Evolutionary conservation across 495 filamentous ascomycete genomes (phyloP), one percentile per base, ranked within the genome.

Genomic region (Penicillium cinerascens): DNA sequence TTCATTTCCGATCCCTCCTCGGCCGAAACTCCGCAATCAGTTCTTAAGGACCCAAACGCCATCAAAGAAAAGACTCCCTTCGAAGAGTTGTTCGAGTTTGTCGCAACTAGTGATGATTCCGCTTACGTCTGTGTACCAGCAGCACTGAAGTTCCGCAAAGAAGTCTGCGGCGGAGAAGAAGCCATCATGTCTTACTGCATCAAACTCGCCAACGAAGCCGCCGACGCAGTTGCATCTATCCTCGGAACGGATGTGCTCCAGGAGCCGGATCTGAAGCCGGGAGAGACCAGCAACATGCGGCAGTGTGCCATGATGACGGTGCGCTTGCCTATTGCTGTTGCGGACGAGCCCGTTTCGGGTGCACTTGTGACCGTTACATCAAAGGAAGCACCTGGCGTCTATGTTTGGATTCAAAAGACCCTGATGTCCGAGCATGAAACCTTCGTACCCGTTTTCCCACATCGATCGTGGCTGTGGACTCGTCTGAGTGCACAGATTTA

Each of bases 401-500:
- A 60, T 38, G 49, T 74, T 5, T 93, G 82, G 81, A 78, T 92
- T 52, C 67, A 79, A 59, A 63, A 69, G 29, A 72, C 46, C 18
- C 54, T 89, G 44, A 65, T 79, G 22, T 65, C 76, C 1, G 80
- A 89, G 35, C 83, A 83, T 59, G 73, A 85, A 35, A 91, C 90
- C 0, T 92, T 87, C 65, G 71, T 92, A 23, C 75, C 84, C 0
- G 59, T 88, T 7, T 82, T 79, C 44, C 68, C 69, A 8, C 85
- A 90, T 63, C 72, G 67, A 2, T 78, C 77, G 2, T 68, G 68
- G 23, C 75, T 81, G 60, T 96, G 87, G 88, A 77, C 76, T 4
- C 72, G 92, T 25, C 57, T 96, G 35, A 89, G 85, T 64, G 89
- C 78, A 11, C 89, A 96, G 78, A 74, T 89, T 0, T 97, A 89